Conservation (phyloP, 768 basidiomycete genomes). For the Boletus vinaceobasis region DNA sequence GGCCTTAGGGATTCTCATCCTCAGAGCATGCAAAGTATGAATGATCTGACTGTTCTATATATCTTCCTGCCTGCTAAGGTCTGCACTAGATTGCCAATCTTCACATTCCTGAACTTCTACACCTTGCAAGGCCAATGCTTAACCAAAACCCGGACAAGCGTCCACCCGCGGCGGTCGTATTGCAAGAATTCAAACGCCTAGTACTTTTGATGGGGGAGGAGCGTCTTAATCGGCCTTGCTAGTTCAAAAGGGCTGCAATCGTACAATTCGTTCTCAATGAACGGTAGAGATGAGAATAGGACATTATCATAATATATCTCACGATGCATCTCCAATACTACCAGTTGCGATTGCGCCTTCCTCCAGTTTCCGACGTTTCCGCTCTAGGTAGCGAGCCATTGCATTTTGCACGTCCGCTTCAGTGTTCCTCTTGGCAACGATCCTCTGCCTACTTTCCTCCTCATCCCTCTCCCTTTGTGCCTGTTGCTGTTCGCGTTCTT, state of each 20-base stretch:
- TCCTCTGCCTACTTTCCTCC: constrained; percentile 60
- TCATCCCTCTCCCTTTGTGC: constrained; percentile 57
- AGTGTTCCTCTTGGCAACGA: constrained; percentile 71
- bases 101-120: constrained; percentile 56
- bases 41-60: background rate
- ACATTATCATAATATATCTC: background rate
- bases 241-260: background rate
- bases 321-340: constrained; percentile 10
- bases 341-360: constrained; percentile 13
- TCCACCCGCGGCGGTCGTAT: constrained; percentile 46
- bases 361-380: constrained; percentile 78
- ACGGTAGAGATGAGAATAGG: background rate
- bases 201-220: constrained; percentile 40
- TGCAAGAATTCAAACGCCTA: constrained; percentile 51
- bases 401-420: constrained; percentile 72
- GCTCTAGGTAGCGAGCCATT: constrained; percentile 66
- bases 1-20: constrained; percentile 63
- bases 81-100: constrained; percentile 49
- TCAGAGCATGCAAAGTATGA: constrained; percentile 62
- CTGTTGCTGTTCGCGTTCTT: constrained; percentile 60
- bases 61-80: constrained; percentile 4
- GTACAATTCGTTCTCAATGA: background rate
- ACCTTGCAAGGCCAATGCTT: constrained; percentile 60
- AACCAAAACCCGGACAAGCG: constrained; percentile 46
- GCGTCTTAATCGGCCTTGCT: constrained; percentile 24